A percentile compares a stretch with the other conserved stretches of the same genome.
Conservation (phyloP, 257 asterid species). For the Linaria vulgaris region DNA sequence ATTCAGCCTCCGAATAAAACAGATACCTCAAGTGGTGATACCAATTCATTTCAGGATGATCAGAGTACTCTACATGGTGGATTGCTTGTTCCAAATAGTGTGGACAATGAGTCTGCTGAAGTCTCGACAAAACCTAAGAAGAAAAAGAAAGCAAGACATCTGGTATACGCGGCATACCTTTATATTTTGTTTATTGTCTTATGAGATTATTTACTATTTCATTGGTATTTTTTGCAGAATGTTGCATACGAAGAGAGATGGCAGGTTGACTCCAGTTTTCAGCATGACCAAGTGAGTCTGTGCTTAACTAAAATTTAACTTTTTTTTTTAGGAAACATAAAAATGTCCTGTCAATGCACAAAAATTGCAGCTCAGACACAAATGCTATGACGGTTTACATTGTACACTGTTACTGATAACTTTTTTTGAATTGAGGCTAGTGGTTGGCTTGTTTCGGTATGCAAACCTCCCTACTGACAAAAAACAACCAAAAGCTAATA, state of each 20-base stretch:
- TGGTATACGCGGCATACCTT: conserved; percentile 44
- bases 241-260: conserved; percentile 68
- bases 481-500: too few relatives aligned
- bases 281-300: conserved; percentile 75
- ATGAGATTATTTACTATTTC: conserved; percentile 21
- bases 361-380: conserved; percentile 4
- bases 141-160: conserved; percentile 81
- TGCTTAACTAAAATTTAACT: conserved; percentile 21
- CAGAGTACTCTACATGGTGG: conserved; percentile 75
- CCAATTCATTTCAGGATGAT: conserved; percentile 90
- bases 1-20: conserved; percentile 63
- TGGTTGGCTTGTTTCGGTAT: too few relatives aligned
- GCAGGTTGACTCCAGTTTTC: conserved; percentile 68
- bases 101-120: conserved; percentile 82
- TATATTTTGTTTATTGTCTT: conserved; percentile 12
- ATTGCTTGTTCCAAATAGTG: conserved; percentile 47
- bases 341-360: conserved; percentile 8
- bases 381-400: background rate
- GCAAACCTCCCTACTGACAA: too few relatives aligned
- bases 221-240: conserved; percentile 47
- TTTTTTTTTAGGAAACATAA: background rate
- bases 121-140: conserved; percentile 70
- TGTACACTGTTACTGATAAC: background rate
- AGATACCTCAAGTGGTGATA: conserved; percentile 96
- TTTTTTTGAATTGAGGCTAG: background rate